Percentiles rank a stretch among this genome's conserved stretches.
phyloP scores from a whole-genome alignment of 2,329 filamentous ascomycete genomes.

The Fusarium mangiferae region DNA sequence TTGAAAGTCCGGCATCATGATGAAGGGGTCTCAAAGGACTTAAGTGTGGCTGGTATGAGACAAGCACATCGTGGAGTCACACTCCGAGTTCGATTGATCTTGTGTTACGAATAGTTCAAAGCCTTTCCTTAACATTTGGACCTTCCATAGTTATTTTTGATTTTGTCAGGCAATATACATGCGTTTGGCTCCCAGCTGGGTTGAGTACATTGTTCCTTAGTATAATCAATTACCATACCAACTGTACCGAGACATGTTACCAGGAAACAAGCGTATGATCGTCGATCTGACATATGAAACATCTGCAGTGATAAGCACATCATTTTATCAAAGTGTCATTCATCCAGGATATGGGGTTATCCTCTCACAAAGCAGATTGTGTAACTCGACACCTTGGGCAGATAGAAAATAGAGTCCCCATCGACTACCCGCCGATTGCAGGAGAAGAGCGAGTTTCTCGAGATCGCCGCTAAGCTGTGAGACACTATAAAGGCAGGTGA shows the following conservation, averaged over 20 bases:
- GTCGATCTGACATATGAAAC: background rate
- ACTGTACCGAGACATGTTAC: background rate
- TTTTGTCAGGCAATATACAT: background rate
- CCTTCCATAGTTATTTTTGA: too few species aligned
- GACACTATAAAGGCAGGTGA: slow-evolving; percentile 53
- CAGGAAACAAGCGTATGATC: background rate
- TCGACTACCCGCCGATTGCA: slow-evolving; percentile 62
- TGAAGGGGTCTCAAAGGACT: background rate
- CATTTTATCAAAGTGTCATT: background rate
- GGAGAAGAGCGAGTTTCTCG: slow-evolving; percentile 52
- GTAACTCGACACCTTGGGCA: slow-evolving; percentile 58
- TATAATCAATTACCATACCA: background rate
- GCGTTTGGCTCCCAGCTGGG: background rate
- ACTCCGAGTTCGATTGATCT: background rate
- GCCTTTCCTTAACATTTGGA: background rate
- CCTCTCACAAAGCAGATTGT: slow-evolving; percentile 70
- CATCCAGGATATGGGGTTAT: slow-evolving; percentile 54
- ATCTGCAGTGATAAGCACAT: background rate
- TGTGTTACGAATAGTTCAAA: background rate
- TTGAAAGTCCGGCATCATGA: background rate
- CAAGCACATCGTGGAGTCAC: background rate
- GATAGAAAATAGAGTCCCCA: slow-evolving; percentile 55
- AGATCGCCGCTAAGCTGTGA: slow-evolving; percentile 48
- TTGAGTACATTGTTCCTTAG: background rate
- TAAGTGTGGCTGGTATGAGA: background rate